A percentile compares a stretch with the other conserved stretches of the same genome.
Evolutionary conservation across 345 rosid species (phyloP).

Genomic region (Melaleuca quinquenervia): DNA sequence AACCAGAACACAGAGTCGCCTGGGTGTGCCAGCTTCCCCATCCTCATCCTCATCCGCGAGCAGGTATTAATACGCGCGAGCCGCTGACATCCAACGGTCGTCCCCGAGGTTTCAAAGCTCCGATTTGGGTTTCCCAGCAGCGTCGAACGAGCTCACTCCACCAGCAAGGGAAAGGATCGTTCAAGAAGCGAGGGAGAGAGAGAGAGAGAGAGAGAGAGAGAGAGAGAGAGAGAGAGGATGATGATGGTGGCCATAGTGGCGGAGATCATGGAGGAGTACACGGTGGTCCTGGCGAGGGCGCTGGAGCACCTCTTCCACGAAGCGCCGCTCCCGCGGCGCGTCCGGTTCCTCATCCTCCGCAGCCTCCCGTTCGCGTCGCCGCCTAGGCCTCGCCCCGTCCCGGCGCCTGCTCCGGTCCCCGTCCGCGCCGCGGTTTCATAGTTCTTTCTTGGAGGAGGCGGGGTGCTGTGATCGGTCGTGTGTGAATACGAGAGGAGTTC

Average conservation of each 20-base stretch:
- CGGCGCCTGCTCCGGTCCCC: not conserved
- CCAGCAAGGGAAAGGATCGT: not conserved
- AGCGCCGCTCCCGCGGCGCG: slow-evolving; percentile 65
- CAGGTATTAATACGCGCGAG: not conserved
- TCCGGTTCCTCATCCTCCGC: slow-evolving; percentile 56
- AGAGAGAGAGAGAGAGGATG: slow-evolving; percentile 19
- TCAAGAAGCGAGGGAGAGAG: not conserved
- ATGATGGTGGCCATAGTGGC: slow-evolving; percentile 48
- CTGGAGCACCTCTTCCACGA: slow-evolving; percentile 52
- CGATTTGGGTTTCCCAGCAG: not conserved
- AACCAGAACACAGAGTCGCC: not conserved
- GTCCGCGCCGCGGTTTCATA: not conserved
- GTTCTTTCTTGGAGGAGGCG: not conserved
- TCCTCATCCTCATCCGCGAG: not conserved
- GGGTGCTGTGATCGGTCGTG: not conserved
- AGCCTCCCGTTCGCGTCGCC: slow-evolving; percentile 53
- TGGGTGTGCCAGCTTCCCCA: not conserved
- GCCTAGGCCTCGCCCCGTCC: not conserved
- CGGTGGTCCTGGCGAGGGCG: slow-evolving; percentile 47
- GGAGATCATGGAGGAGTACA: slow-evolving; percentile 72
- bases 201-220: not conserved
- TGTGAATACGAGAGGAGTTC: not conserved
- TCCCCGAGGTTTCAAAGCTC: not conserved
- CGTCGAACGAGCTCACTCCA: not conserved
- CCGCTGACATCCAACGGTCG: not conserved